Base-by-base conservation (phyloP, 2,329 filamentous ascomycete genomes). In the Magnaporthiopsis rhizophila region DNA sequence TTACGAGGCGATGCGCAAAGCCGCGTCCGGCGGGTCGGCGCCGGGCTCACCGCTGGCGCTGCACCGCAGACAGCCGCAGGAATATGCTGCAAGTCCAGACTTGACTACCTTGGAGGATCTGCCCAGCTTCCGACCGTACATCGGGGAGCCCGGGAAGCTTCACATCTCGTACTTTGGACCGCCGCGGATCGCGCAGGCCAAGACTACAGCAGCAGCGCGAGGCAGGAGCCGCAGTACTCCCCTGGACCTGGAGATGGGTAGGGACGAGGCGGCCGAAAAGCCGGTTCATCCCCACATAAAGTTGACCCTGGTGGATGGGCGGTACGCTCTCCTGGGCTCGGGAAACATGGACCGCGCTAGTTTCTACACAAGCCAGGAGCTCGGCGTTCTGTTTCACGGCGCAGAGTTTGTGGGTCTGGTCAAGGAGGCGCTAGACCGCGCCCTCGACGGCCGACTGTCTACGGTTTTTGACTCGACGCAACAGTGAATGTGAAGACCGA, bases 301-400 rank as follows among this genome's bases (percentile, higher is more conserved):
- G 74, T 81, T 92, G 71, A 89, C 86, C 0, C 81, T 92, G 64
- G 83, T 94, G 3, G 91, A 96, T 72, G 80, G 80, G 1, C 79
- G 86, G 66, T 85, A 86, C 26, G 79, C 88, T 1, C 80, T 95
- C 0, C 76, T 95, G 3, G 91, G 91, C 0, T 93, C 89, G 24
- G 91, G 90, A 1, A 96, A 96, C 72, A 86, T 93, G 81, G 91
- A 96, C 75, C 83, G 91, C 1, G 90, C 91, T 9, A 93, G 89
- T 72, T 95, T 90, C 89, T 93, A 86, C 75, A 95, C 91, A 6
- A 93, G 89, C 73, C 91, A 95, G 75, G 91, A 96, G 75, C 77
- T 95, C 28, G 91, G 91, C 1, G 78, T 95, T 36, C 70, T 86
- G 57, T 82, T 86, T 64, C 76, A 81, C 59, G 76, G 74, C 38